Base-by-base conservation (phyloP, 345 rosid species). In the Populus pruinosa region DNA sequence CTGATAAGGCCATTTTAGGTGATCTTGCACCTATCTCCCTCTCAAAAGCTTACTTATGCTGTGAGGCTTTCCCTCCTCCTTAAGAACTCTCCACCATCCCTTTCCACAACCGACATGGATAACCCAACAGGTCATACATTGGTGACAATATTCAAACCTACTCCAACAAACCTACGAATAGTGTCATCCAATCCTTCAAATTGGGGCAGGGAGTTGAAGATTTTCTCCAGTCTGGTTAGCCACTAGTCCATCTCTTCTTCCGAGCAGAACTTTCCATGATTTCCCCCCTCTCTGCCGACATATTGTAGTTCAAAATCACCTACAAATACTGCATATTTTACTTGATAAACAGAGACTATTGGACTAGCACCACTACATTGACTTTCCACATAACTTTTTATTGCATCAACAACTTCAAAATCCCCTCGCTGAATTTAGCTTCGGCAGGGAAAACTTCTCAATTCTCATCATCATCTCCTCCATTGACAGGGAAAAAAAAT, bases 261-360 rank as follows among this genome's bases (percentile, higher is more conserved):
- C 97, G 70, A 94, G 70, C 27, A 67, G 73, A 21, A 92, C 97
- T 70, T 50, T 88, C 97, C 97, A 94, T 2, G 74, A 70, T 13
- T 89, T 87, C 35, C 35, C 98, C 98, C 98, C 96, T 41, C 92
- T 90, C 96, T 94, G 85, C 85, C 83, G 72, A 74, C 38, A 59
- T 53, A 53, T 53, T 53, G 8, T 53, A 21, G 20, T 6, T 20
- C 59, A 53, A 53, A 53, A 6, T 53, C 59, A 18, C 20, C 59
- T 53, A 53, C 6, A 53, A 53, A 18, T 53, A 20, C 59, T 18
- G 6, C 25, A 71, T 36, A 68, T 62, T 3, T 47, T 1, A 29
- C 67, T 11, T 29, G 67, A n/a, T 62, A 62, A 62, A 4, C 33
- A 1, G 33, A 33, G 35, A 33, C 2, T 33, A 25, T 11, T 62